Percentiles rank a stretch among this genome's conserved stretches.
Conservation (phyloP, 371 early-diverging fungal genomes). For the Mortierella sp. region DNA sequence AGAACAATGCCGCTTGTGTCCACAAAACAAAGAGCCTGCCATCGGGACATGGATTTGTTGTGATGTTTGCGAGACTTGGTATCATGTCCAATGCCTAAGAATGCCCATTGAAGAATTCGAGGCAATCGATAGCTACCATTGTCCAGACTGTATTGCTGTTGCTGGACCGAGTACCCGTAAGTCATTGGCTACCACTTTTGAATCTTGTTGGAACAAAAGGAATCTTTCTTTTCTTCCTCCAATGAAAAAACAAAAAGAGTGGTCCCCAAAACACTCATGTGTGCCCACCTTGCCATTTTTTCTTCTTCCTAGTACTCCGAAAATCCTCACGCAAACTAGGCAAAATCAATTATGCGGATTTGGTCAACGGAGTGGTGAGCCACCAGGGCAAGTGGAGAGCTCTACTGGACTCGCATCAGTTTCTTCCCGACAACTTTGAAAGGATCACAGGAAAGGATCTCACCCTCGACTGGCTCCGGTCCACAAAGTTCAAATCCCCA, state of each 20-base stretch:
- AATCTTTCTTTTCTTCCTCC: conserved; percentile 6
- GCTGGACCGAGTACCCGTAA: conserved; percentile 75
- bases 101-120: conserved; percentile 65
- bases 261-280: not conserved
- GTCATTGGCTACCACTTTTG: conserved; percentile 10
- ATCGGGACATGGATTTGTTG: conserved; percentile 76
- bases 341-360: conserved; percentile 73
- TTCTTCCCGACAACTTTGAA: conserved; percentile 65
- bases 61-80: conserved; percentile 75
- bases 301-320: conserved; percentile 49
- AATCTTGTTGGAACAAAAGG: too few species aligned
- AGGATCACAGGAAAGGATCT: conserved; percentile 63
- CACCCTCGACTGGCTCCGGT: conserved; percentile 63
- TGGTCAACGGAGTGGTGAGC: conserved; percentile 76
- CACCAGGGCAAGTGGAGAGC: conserved; percentile 73
- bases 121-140: conserved; percentile 72
- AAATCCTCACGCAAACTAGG: conserved; percentile 69
- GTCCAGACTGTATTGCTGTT: conserved; percentile 60
- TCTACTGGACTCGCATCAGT: conserved; percentile 65
- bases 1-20: conserved; percentile 43
- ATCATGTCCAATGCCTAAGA: conserved; percentile 72
- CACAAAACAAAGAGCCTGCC: conserved; percentile 20
- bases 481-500: conserved; percentile 69
- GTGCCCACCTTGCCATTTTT: not conserved
- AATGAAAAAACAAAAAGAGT: not conserved